Percentiles rank a stretch among this genome's conserved stretches.
Conservation (phyloP, 2,329 filamentous ascomycete genomes). For the Thelonectria discophora region DNA sequence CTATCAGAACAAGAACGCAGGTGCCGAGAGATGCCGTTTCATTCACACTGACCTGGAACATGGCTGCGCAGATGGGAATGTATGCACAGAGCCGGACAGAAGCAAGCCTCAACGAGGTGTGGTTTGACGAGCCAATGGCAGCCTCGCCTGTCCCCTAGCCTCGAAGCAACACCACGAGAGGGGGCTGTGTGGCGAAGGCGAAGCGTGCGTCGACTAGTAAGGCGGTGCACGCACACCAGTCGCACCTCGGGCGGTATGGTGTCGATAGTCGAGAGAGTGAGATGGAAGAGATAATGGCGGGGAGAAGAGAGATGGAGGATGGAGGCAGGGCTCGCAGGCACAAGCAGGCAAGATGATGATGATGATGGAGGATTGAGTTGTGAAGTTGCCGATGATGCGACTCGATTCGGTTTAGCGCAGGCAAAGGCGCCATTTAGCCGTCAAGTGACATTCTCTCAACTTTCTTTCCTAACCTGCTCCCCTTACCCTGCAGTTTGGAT, state of each 20-base stretch:
- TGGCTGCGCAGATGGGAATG: slow-evolving; percentile 24
- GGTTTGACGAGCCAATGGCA: background rate
- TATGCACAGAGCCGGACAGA: too few species aligned
- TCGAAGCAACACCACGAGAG: background rate
- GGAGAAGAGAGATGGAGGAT: too few species aligned
- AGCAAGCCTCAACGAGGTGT: too few species aligned
- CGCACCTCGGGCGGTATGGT: too few species aligned
- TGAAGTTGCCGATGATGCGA: slow-evolving; percentile 9
- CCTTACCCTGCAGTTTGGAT: too few species aligned
- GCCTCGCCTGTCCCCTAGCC: too few species aligned
- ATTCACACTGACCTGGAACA: slow-evolving; percentile 42
- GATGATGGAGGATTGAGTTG: slow-evolving; percentile 8
- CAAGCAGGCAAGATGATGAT: too few species aligned
- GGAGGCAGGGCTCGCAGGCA: too few species aligned
- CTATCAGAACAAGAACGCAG: slow-evolving; percentile 25
- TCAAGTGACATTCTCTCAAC: slow-evolving; percentile 4
- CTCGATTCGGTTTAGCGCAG: slow-evolving; percentile 19
- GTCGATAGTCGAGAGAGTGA: background rate
- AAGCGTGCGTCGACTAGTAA: background rate
- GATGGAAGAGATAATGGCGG: too few species aligned
- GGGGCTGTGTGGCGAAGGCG: slow-evolving; percentile 6
- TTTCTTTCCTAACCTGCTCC: background rate
- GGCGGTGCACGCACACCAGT: slow-evolving; percentile 13
- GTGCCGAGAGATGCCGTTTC: background rate
- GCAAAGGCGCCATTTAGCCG: slow-evolving; percentile 15